Base-by-base conservation (phyloP, 768 basidiomycete genomes). In the Mycena maculata region DNA sequence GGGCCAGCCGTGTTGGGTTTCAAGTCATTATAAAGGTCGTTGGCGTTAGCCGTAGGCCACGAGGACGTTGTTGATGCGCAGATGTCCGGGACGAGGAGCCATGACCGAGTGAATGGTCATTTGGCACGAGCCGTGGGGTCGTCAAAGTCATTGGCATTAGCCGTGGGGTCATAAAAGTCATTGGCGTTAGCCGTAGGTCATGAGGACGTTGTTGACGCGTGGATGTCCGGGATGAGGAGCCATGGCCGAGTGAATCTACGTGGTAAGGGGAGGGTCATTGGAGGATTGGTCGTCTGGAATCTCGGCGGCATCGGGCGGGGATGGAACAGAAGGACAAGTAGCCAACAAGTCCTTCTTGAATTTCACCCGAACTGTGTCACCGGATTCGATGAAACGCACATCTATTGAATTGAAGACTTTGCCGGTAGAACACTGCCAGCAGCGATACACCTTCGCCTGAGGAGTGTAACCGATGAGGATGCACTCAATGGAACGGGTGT, bases 391-490 rank as follows among this genome's bases (percentile, higher is more conserved):
- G 20, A 56, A 56, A 6, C 22, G 8, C 6, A 56, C 54, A n/a
- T 56, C 22, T 6, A 11, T 9, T 5, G 61, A 63, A 16, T 53
- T 30, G 41, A 38, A 52, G 49, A 63, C 41, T 16, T 63, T 63
- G 6, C 33, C 48, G 4, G 31, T 57, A n/a, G 36, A n/a, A 27
- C 54, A 54, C 31, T 78, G 66, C 45, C 68, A 75, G 27, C 71
- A 75, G 0, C 73, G 60, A 48, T 76, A 77, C 5, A 68, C 65
- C 50, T 76, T 75, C 2, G 76, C 74, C 23, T 71, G 41, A 10
- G 58, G 23, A 77, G 67, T 42, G 18, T 42, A 42, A 18, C 41
- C 41, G 41, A 42, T n/a, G 13, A 42, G 41, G 2, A 74, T 55
- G 28, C 72, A 72, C 44, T 73, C 72, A 5, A 68, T 18, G 0